Base-by-base conservation (phyloP, 2,329 filamentous ascomycete species). In the Simplicillium aogashimaense region DNA sequence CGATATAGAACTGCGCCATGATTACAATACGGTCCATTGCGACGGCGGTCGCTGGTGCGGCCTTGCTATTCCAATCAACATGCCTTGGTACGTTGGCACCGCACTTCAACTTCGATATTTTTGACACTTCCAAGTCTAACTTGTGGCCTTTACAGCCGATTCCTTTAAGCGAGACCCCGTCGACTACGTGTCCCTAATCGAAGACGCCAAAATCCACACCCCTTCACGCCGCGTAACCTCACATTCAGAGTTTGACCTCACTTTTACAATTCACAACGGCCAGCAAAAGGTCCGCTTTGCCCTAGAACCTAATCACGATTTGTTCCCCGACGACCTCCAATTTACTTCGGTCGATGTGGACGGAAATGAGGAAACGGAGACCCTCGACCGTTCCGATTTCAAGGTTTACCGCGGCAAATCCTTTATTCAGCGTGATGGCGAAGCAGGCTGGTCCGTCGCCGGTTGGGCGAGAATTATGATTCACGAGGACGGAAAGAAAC, bases 281-380 rank as follows among this genome's bases (percentile, higher is more conserved):
- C 66, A 73, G 44, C 74, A 88, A 47, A 75, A 78, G 49, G 70
- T 97, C 53, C 86, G 87, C 48, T 73, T 98, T 39, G 74, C 76
- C 41, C 73, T 98, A 37, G 81, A 92, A 57, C 92, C 92, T 4
- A 97, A 97, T 58, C 78, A 94, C 65, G 86, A 97, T 61, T 80
- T 97, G 43, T 70, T 98, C 35, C 76, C 82, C 40, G 74, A 87
- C 13, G 80, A 83, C 51, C 83, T 89, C 8, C 76, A 74, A 38
- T 69, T 98, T 36, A 76, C 81, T 31, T 82, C 87, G 55, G 60
- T 95, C 33, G 79, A 72, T 40, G 57, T 71, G 10, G 80, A 95
- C 58, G 92, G 92, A 39, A 69, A 72, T 37, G 63, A 94, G 30
- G 65, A 67, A 16, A 67, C 74, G n/a, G 84, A 94, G 54, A 66